Conservation (phyloP, 805 yeast species). For the Suhomyces sp. region DNA sequence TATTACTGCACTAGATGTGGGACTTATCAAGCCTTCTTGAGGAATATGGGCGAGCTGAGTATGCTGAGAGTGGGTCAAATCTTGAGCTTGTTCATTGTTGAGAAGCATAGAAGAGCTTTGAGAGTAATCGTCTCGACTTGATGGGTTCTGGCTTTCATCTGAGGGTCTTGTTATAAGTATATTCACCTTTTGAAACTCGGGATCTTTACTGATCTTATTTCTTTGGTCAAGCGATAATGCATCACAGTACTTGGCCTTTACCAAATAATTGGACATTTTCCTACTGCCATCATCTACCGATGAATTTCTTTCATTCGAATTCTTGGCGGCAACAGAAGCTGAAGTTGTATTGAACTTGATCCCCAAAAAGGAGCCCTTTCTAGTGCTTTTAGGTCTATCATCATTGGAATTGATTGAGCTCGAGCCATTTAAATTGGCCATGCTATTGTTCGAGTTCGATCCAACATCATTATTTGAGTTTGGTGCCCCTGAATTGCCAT, state of each 20-base stretch:
- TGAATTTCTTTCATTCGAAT: background rate
- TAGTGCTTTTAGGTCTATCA: slow-evolving; percentile 22
- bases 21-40: slow-evolving; percentile 22
- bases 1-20: slow-evolving; percentile 32
- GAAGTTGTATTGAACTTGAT: slow-evolving; percentile 30
- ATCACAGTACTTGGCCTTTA: slow-evolving; percentile 31
- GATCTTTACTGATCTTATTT: slow-evolving; percentile 24
- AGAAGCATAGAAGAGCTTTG: slow-evolving; percentile 33
- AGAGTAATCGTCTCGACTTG: slow-evolving; percentile 25
- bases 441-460: background rate
- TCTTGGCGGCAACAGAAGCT: background rate
- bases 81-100: slow-evolving; percentile 16
- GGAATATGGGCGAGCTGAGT: background rate
- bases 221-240: slow-evolving; percentile 34
- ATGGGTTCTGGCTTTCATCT: slow-evolving; percentile 12
- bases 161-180: slow-evolving; percentile 39
- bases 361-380: slow-evolving; percentile 41
- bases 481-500: background rate
- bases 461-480: slow-evolving; percentile 2
- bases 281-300: slow-evolving; percentile 4
- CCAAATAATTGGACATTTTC: slow-evolving; percentile 13
- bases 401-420: slow-evolving; percentile 11
- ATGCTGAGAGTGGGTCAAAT: background rate
- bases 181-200: slow-evolving; percentile 29
- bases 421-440: background rate